These are phyloP conservation scores for Trypanosoma platydactyli DNA, from an alignment of 208 protist genomes.

Conservation along the genomic window DNA sequence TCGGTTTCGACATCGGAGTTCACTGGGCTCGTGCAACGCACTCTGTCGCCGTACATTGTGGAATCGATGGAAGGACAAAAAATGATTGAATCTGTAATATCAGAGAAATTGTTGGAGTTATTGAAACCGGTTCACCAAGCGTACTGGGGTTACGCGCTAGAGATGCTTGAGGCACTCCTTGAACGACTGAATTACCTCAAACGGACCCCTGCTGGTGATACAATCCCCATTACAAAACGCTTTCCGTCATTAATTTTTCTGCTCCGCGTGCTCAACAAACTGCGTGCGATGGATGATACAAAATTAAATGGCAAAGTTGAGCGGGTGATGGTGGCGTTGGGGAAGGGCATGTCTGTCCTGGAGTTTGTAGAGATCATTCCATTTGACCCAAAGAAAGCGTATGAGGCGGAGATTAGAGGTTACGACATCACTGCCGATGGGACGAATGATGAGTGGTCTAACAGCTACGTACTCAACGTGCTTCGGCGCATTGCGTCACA, in stretches of 20 bases:
- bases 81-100: slow-evolving; percentile 69
- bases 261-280: slow-evolving; percentile 84
- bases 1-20: slow-evolving; percentile 50
- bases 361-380: slow-evolving; percentile 75
- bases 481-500: slow-evolving; percentile 73
- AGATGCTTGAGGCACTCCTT: slow-evolving; percentile 62
- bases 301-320: slow-evolving; percentile 78
- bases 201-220: slow-evolving; percentile 36
- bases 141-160: slow-evolving; percentile 69
- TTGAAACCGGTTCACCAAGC: slow-evolving; percentile 75
- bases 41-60: slow-evolving; percentile 81
- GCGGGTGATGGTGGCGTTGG: slow-evolving; percentile 65
- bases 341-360: slow-evolving; percentile 71
- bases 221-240: slow-evolving; percentile 49
- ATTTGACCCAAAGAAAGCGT: slow-evolving; percentile 66
- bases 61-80: slow-evolving; percentile 67
- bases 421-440: slow-evolving; percentile 16
- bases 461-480: slow-evolving; percentile 79
- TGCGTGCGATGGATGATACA: slow-evolving; percentile 75
- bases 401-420: slow-evolving; percentile 49
- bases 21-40: slow-evolving; percentile 53
- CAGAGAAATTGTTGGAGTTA: slow-evolving; percentile 62
- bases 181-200: slow-evolving; percentile 80
- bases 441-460: slow-evolving; percentile 57
- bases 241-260: slow-evolving; percentile 70